phyloP scores from a whole-genome alignment of 2,329 filamentous ascomycete species.

The Ceratocystis harringtonii region DNA sequence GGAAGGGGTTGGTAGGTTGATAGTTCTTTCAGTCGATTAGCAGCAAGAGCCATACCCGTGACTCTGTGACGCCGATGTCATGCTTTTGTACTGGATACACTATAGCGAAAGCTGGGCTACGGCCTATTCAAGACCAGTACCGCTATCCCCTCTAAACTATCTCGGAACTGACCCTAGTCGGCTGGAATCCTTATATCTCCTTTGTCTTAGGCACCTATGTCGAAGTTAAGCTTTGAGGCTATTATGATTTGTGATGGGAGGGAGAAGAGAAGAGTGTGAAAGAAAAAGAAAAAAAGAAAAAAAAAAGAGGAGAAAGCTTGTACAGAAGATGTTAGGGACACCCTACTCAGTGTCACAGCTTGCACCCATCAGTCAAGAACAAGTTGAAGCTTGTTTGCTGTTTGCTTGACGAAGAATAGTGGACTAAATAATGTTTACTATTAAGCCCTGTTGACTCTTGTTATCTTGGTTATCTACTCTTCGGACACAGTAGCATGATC shows the following conservation, averaged over 20 bases:
- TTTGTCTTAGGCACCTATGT: neutral
- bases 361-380: neutral
- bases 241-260: neutral
- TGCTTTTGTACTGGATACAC: neutral
- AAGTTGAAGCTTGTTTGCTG: too few relatives aligned
- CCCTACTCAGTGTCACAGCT: neutral
- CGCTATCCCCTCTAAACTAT: neutral
- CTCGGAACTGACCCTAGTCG: neutral
- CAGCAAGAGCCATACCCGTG: neutral
- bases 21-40: too few relatives aligned
- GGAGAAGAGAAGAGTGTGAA: neutral
- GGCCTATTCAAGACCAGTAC: neutral
- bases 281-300: neutral
- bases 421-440: too few relatives aligned
- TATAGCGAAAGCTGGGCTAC: neutral
- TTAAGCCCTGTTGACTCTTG: too few relatives aligned
- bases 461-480: too few relatives aligned
- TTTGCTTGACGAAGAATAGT: too few relatives aligned
- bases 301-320: neutral
- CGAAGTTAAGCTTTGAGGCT: conserved; percentile 5
- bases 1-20: too few relatives aligned
- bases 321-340: neutral
- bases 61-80: neutral
- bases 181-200: neutral
- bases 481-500: too few relatives aligned